phyloP scores from a whole-genome alignment of 2,329 filamentous ascomycete species.

The Fusarium humuli region DNA sequence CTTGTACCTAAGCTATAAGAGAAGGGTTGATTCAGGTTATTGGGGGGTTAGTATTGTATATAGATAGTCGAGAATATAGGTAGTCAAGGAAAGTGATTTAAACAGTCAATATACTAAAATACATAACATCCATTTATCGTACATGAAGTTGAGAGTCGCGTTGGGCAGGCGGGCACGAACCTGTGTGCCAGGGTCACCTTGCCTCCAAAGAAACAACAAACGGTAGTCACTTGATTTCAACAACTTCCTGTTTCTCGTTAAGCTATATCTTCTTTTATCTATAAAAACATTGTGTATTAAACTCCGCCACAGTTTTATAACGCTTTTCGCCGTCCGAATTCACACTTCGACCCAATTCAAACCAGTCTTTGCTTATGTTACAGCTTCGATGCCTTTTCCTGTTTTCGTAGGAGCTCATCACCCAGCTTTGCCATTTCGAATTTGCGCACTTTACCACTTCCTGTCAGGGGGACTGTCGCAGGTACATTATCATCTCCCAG shows the following conservation, averaged over 20 bases:
- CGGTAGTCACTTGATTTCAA: not conserved
- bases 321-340: not conserved
- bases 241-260: not conserved
- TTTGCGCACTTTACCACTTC: slow-evolving; percentile 78
- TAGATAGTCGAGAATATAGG: not conserved
- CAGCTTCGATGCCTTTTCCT: slow-evolving; percentile 59
- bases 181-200: not conserved
- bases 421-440: slow-evolving; percentile 70
- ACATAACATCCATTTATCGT: not conserved
- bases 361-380: slow-evolving; percentile 39
- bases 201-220: not conserved
- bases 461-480: slow-evolving; percentile 70
- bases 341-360: not conserved
- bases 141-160: not conserved
- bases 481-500: slow-evolving; percentile 72
- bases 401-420: slow-evolving; percentile 65
- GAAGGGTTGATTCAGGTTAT: not conserved
- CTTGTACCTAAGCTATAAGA: slow-evolving; percentile 65
- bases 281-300: not conserved
- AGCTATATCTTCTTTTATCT: not conserved
- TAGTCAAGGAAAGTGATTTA: not conserved
- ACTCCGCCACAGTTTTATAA: slow-evolving; percentile 2
- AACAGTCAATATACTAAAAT: not conserved
- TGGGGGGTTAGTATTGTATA: not conserved
- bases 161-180: not conserved